phyloP scores from a whole-genome alignment of 2,329 filamentous ascomycete species.

The Ambrosiella cleistominuta region DNA sequence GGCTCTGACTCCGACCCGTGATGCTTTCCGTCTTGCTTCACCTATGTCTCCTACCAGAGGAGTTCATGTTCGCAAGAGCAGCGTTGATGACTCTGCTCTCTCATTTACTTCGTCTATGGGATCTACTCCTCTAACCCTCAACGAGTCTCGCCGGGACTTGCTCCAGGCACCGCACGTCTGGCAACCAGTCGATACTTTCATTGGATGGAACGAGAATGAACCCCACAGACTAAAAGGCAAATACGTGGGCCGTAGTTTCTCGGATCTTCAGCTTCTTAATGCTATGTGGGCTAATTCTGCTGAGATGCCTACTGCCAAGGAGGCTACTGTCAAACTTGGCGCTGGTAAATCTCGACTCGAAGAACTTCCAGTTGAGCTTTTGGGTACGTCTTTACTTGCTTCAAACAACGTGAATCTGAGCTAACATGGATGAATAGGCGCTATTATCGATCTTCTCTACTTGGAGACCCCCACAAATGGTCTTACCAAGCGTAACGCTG shows the following conservation, averaged over 20 bases:
- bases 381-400: constrained; percentile 36
- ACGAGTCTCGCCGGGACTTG: not conserved
- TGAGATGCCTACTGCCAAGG: constrained; percentile 10
- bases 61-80: not conserved
- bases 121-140: too few species aligned
- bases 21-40: constrained; percentile 34
- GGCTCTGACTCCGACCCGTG: constrained; percentile 26
- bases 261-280: constrained; percentile 38
- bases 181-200: constrained; percentile 39
- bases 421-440: constrained; percentile 28
- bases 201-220: constrained; percentile 45
- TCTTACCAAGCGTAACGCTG: constrained; percentile 57
- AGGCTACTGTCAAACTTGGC: constrained; percentile 11
- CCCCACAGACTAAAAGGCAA: constrained; percentile 30
- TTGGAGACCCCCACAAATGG: constrained; percentile 57
- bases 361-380: constrained; percentile 50
- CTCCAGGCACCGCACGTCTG: constrained; percentile 31
- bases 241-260: constrained; percentile 42
- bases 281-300: constrained; percentile 33
- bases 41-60: not conserved
- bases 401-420: not conserved
- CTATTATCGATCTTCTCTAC: constrained; percentile 58
- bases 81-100: not conserved
- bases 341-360: constrained; percentile 44
- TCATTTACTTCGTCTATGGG: constrained; percentile 19